phyloP scores from a whole-genome alignment of 208 protist genomes.

The Trypanosoma scelopori region DNA sequence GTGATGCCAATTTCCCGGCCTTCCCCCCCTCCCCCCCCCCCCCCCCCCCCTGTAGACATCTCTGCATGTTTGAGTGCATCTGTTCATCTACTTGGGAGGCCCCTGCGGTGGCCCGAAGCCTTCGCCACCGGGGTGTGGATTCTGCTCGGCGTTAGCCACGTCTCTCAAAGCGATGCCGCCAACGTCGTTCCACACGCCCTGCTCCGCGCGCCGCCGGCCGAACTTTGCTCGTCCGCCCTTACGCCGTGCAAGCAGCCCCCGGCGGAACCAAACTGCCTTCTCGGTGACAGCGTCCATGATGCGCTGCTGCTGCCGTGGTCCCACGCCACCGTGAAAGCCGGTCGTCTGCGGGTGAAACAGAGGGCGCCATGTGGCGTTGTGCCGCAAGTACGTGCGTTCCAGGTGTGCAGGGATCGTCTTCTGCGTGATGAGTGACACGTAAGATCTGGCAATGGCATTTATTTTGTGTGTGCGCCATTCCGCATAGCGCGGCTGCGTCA shows the following conservation, averaged over 20 bases:
- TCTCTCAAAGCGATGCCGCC: slow-evolving; percentile 47
- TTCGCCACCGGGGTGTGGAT: slow-evolving; percentile 35
- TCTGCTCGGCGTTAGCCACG: slow-evolving; percentile 49
- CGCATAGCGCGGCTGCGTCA: slow-evolving; percentile 71
- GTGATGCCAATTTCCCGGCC: too few relatives aligned
- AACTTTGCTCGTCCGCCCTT: slow-evolving; percentile 87
- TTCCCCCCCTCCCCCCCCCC: too few relatives aligned
- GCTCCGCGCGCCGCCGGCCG: slow-evolving; percentile 37
- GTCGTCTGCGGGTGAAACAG: slow-evolving; percentile 63
- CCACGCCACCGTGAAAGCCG: slow-evolving; percentile 63
- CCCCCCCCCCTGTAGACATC: too few relatives aligned
- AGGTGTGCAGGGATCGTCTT: slow-evolving; percentile 82
- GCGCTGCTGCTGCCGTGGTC: slow-evolving; percentile 69
- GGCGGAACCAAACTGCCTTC: slow-evolving; percentile 66
- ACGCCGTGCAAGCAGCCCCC: slow-evolving; percentile 57
- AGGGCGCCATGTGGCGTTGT: slow-evolving; percentile 84
- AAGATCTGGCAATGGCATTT: slow-evolving; percentile 72
- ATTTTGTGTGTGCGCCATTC: slow-evolving; percentile 83
- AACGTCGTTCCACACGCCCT: slow-evolving; percentile 80
- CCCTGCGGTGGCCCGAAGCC: slow-evolving; percentile 52
- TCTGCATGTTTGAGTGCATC: too few relatives aligned
- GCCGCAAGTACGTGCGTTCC: slow-evolving; percentile 75
- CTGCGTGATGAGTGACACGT: slow-evolving; percentile 78
- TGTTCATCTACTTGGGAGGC: slow-evolving; percentile 43
- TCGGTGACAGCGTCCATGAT: slow-evolving; percentile 68